Evolutionary conservation across 768 basidiomycete genomes (phyloP).

Genomic region (Boletus subparvulus): DNA sequence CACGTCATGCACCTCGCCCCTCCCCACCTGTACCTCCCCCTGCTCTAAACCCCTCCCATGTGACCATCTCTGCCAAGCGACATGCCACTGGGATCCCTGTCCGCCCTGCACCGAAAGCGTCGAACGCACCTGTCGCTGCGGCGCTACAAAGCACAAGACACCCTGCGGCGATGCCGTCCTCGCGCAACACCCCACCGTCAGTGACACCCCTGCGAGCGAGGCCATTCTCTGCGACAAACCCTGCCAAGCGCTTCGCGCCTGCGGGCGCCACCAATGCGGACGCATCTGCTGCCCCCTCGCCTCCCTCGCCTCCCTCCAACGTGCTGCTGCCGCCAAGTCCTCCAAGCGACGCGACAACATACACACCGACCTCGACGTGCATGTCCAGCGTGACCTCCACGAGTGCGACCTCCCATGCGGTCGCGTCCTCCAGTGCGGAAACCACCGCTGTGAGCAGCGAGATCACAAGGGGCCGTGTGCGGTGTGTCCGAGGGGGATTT

Average conservation of each 20-base stretch:
- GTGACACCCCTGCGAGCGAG: constrained; percentile 43
- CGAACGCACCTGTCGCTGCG: constrained; percentile 84
- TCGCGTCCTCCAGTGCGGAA: constrained; percentile 69
- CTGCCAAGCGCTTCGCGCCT: constrained; percentile 75
- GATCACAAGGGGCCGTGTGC: constrained; percentile 86
- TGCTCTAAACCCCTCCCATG: constrained; percentile 74
- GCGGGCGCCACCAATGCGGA: constrained; percentile 84
- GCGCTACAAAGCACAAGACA: constrained; percentile 53
- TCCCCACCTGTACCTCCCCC: constrained; percentile 72
- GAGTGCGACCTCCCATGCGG: constrained; percentile 82
- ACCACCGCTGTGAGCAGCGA: constrained; percentile 71
- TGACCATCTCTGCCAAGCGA: constrained; percentile 65
- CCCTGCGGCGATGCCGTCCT: constrained; percentile 43
- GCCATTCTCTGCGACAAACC: constrained; percentile 80
- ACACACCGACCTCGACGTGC: constrained; percentile 19
- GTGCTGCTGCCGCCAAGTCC: constrained; percentile 58
- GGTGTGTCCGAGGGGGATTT: constrained; percentile 82
- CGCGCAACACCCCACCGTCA: constrained; percentile 6
- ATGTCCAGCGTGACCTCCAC: constrained; percentile 56
- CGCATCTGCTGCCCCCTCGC: constrained; percentile 90
- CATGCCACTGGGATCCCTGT: constrained; percentile 79
- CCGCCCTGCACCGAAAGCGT: constrained; percentile 74
- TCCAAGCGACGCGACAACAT: constrained; percentile 39
- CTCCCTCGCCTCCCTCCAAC: constrained; percentile 50
- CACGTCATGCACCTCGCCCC: constrained; percentile 62